Evolutionary conservation across 2,329 filamentous ascomycete genomes (phyloP).

Genomic region (Penicillium palitans): DNA sequence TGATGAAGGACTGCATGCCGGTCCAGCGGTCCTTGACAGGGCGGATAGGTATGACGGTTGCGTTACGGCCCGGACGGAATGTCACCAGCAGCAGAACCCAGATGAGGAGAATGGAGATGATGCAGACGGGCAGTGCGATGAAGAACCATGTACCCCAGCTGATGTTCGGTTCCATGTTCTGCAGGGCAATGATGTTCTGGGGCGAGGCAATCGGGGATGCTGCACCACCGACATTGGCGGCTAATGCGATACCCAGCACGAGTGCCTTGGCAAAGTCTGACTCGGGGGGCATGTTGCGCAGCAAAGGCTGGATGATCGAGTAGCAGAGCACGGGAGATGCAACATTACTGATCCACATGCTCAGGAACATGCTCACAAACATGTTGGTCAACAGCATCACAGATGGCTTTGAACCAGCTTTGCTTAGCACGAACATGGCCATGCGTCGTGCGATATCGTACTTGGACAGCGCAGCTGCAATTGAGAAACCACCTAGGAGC

Average conservation of each 20-base stretch:
- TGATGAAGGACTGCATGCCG: constrained; percentile 90
- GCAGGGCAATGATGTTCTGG: constrained; percentile 93
- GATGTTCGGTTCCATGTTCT: constrained; percentile 89
- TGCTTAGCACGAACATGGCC: constrained; percentile 92
- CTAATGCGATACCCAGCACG: constrained; percentile 90
- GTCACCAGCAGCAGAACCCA: constrained; percentile 83
- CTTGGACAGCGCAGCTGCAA: constrained; percentile 92
- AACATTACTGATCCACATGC: constrained; percentile 99
- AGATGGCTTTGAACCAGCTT: constrained; percentile 85
- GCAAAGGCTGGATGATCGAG: constrained; percentile 94
- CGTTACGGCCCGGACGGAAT: constrained; percentile 81
- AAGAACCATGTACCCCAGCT: constrained; percentile 98
- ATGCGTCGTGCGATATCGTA: constrained; percentile 98
- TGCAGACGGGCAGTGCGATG: constrained; percentile 86
- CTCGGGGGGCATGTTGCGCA: constrained; percentile 86
- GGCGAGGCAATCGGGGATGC: constrained; percentile 96
- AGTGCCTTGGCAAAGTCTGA: constrained; percentile 93
- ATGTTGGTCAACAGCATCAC: constrained; percentile 96
- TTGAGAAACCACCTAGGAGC: constrained; percentile 89
- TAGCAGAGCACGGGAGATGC: constrained; percentile 96
- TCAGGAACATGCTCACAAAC: constrained; percentile 96
- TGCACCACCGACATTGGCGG: constrained; percentile 94
- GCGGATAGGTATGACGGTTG: constrained; percentile 86
- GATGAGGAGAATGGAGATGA: constrained; percentile 82
- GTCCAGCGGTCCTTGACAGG: constrained; percentile 86